Conservation (phyloP, 192 early-diverging fungal species). For the Rhizoclosmatium sp. region DNA sequence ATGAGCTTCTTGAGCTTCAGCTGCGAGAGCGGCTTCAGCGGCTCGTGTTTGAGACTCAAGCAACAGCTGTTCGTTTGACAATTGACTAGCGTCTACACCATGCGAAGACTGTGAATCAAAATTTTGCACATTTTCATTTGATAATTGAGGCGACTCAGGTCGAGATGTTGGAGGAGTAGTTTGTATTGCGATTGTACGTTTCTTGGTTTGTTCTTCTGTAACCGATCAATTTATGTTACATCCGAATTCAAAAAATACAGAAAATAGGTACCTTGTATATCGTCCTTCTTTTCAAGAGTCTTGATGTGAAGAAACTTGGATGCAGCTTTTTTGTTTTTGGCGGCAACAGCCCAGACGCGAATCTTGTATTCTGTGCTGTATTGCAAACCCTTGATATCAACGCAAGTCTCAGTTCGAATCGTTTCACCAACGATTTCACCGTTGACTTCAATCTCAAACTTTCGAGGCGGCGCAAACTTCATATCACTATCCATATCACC, state of each 20-base stretch:
- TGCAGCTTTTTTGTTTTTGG: conserved; percentile 34
- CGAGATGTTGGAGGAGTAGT: not conserved
- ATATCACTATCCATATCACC: not conserved
- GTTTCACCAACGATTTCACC: conserved; percentile 49
- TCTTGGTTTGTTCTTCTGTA: not conserved
- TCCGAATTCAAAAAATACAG: not conserved
- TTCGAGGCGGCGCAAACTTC: conserved; percentile 23
- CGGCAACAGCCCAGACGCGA: conserved; percentile 50
- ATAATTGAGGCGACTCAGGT: no score
- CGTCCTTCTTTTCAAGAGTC: conserved; percentile 27
- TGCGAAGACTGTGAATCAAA: no score
- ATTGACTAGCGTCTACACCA: no score
- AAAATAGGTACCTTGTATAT: not conserved
- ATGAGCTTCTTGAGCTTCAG: not conserved
- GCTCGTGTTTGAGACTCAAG: no score
- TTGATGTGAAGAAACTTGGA: conserved; percentile 40
- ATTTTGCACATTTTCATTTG: no score
- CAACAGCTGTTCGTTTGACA: no score
- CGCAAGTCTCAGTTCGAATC: conserved; percentile 33
- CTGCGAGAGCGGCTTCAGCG: no score
- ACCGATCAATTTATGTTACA: not conserved
- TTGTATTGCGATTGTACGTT: not conserved
- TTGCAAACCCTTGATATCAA: conserved; percentile 36
- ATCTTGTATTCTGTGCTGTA: conserved; percentile 35
- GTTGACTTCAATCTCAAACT: conserved; percentile 48